Percentiles rank a stretch among this genome's conserved stretches.
phyloP scores from a whole-genome alignment of 1,284 basidiomycete genomes.

The Trametes versicolor region DNA sequence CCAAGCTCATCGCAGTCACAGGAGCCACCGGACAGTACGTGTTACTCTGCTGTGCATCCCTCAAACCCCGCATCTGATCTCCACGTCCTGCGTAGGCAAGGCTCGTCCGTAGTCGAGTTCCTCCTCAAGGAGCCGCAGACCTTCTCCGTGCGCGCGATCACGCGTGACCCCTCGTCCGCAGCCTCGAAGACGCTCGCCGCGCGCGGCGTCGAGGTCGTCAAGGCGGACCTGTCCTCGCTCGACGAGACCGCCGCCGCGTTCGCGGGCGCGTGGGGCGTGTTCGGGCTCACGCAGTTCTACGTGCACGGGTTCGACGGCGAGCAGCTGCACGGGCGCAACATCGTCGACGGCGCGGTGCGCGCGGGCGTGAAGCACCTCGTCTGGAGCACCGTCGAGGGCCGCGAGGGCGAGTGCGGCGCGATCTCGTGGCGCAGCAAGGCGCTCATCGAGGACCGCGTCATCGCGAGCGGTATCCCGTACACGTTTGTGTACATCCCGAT shows the following conservation, averaged over 20 bases:
- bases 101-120: slow-evolving; percentile 25
- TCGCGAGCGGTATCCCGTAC: slow-evolving; percentile 23
- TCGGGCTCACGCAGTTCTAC: slow-evolving; percentile 23
- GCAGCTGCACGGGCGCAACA: slow-evolving; percentile 24
- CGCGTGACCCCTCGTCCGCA: slow-evolving; percentile 18
- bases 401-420: slow-evolving; percentile 23
- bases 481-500: slow-evolving; percentile 25
- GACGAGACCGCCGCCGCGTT: slow-evolving; percentile 21
- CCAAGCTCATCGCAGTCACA: slow-evolving; percentile 20
- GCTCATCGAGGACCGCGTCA: slow-evolving; percentile 22
- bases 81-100: slow-evolving; percentile 8
- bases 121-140: slow-evolving; percentile 21
- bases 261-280: slow-evolving; percentile 21
- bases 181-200: slow-evolving; percentile 19
- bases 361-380: slow-evolving; percentile 24
- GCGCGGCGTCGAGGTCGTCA: slow-evolving; percentile 25
- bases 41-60: neutral
- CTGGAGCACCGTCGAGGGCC: slow-evolving; percentile 24
- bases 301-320: slow-evolving; percentile 24
- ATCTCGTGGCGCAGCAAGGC: slow-evolving; percentile 26
- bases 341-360: slow-evolving; percentile 20
- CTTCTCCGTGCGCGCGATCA: slow-evolving; percentile 26
- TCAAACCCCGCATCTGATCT: neutral
- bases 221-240: slow-evolving; percentile 21
- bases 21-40: slow-evolving; percentile 24